Evolutionary conservation across 352 stramenopile species (phyloP), one percentile per base, ranked within the genome.

Genomic region (Phytophthora melonis): DNA sequence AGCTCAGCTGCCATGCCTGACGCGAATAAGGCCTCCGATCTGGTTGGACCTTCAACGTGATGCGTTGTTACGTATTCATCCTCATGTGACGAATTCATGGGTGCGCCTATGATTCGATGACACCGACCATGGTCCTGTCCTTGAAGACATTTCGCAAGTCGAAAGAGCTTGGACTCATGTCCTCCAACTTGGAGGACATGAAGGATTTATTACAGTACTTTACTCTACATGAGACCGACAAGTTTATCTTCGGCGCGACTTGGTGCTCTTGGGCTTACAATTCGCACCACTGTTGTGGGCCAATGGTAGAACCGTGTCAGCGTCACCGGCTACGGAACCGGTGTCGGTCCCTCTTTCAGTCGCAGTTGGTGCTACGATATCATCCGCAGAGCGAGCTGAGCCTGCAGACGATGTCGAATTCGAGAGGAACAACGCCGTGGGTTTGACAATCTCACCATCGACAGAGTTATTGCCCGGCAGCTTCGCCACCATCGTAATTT

Each of bases 401-500:
- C 50, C 69, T 3, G 57, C 62, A 5, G 69, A 72, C 13, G 52
- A 77, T 23, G 50, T 68, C 23, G 55, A 66, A 21, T 58, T 41
- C 3, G 53, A 63, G 23, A 60, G 58, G 27, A 36, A 66, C 6
- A n/a, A 39, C 43, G 55, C 13, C 25, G 41, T 50, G 13, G 53
- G 43, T 9, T 16, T 58, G 1, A 43, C 68, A 11, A 66, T 47
- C 1, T 72, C 69, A 11, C 45, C 59, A 16, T 73, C 60, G 14
- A 78, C 72, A 16, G 69, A 66, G 68, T 87, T 85, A 36, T 81
- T 75, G n/a, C 80, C 78, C 0, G 81, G 81, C 16, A 88, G 63
- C 56, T 67, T 58, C 2, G 63, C 23, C 36, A 88, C 71, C 23
- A 70, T 58, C 47, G 65, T 61, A 21, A 72, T 76, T 0, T 70